A percentile compares a stretch with the other conserved stretches of the same genome.
Conservation (phyloP, 495 filamentous ascomycete species). For the Acidiella bohemica region DNA sequence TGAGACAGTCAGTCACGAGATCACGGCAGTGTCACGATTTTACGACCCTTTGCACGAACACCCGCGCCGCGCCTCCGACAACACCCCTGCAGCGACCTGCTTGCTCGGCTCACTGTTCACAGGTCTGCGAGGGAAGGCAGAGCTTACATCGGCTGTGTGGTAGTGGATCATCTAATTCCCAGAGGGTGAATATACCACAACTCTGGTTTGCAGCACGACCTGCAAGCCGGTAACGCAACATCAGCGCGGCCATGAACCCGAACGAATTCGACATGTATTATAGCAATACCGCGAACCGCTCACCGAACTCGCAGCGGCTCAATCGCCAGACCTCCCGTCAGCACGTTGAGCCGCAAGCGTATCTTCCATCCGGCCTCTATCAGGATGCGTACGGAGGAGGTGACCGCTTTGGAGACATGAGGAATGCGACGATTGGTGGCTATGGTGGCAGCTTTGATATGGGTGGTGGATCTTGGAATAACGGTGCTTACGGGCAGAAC, state of each 20-base stretch:
- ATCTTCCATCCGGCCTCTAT: slow-evolving; percentile 50
- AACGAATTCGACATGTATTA: slow-evolving; percentile 21
- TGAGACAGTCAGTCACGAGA: slow-evolving; percentile 10
- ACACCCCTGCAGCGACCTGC: no score
- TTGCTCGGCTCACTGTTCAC: no score
- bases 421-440: slow-evolving; percentile 41
- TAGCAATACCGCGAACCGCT: slow-evolving; percentile 16
- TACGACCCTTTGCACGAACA: no score
- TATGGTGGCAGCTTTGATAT: slow-evolving; percentile 43
- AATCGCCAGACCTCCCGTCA: slow-evolving; percentile 19
- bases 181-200: neutral
- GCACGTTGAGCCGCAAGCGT: slow-evolving; percentile 30
- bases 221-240: neutral
- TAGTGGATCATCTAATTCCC: no score
- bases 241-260: slow-evolving; percentile 13
- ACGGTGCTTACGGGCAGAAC: slow-evolving; percentile 31
- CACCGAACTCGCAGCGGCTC: slow-evolving; percentile 17
- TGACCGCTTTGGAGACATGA: slow-evolving; percentile 42
- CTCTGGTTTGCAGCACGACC: neutral
- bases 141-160: no score
- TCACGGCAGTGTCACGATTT: slow-evolving; percentile 5
- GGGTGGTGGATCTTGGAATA: slow-evolving; percentile 48
- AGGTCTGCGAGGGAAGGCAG: no score
- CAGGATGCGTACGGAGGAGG: slow-evolving; percentile 42
- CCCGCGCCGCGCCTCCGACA: no score